These are phyloP conservation scores for Ulvella scutata DNA, from an alignment of 139 green algal species.

Conservation along the genomic window DNA sequence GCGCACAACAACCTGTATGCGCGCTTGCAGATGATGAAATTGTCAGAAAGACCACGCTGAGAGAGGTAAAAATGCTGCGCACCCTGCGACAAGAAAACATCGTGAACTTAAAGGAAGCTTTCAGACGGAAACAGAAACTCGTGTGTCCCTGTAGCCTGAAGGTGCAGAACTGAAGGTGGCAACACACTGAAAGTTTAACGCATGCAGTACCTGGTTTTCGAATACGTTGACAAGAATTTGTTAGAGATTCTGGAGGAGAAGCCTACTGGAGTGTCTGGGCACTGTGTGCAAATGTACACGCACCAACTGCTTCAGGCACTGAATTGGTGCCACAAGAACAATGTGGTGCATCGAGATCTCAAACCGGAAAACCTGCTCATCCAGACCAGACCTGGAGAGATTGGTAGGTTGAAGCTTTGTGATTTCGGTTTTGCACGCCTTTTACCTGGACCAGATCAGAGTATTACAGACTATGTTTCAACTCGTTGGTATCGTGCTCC, in stretches of 20 bases:
- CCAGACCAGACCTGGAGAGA: background rate
- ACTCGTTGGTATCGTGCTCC: conserved; percentile 87
- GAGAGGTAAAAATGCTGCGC: conserved; percentile 73
- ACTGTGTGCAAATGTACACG: conserved; percentile 37
- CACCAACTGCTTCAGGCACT: conserved; percentile 60
- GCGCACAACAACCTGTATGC: background rate
- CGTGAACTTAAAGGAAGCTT: conserved; percentile 77
- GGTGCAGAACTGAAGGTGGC: conserved; percentile 4
- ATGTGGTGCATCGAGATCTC: conserved; percentile 59
- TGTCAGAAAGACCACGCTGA: conserved; percentile 67
- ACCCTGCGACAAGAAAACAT: conserved; percentile 66
- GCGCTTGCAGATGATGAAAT: conserved; percentile 50
- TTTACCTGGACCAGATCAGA: conserved; percentile 23
- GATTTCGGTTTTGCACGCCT: conserved; percentile 86
- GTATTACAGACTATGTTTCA: conserved; percentile 82
- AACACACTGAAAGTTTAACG: background rate
- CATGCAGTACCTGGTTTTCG: conserved; percentile 77
- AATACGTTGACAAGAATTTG: conserved; percentile 74
- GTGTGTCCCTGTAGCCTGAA: conserved; percentile 13
- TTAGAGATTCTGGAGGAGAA: conserved; percentile 61
- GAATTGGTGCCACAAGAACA: conserved; percentile 45
- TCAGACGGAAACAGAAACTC: conserved; percentile 59
- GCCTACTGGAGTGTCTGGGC: conserved; percentile 4
- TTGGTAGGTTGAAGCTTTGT: conserved; percentile 67
- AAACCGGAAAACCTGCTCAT: conserved; percentile 77